phyloP scores from a whole-genome alignment of 2,329 filamentous ascomycete species.

The Sclerotinia trifoliorum region DNA sequence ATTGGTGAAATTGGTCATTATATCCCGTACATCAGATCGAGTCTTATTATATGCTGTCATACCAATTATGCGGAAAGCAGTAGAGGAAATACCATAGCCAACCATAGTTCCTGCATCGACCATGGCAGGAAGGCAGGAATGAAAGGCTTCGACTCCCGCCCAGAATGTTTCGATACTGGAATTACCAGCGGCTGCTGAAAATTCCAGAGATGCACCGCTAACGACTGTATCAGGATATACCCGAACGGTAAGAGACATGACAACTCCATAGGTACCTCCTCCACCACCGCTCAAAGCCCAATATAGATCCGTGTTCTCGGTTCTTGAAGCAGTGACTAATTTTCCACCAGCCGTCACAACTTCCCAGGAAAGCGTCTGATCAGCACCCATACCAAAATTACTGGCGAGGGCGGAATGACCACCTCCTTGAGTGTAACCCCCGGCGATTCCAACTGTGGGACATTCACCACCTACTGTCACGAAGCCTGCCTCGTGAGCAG shows the following conservation, averaged over 20 bases:
- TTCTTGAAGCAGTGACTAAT: conserved; percentile 48
- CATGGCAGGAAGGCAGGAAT: conserved; percentile 46
- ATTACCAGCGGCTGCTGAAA: conserved; percentile 38
- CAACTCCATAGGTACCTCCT: conserved; percentile 57
- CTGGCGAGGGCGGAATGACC: conserved; percentile 56
- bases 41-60: conserved; percentile 50
- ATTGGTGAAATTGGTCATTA: conserved; percentile 49
- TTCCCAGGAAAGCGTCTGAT: conserved; percentile 56
- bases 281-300: conserved; percentile 63
- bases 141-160: conserved; percentile 48
- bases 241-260: conserved; percentile 55
- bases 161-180: conserved; percentile 48
- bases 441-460: conserved; percentile 56
- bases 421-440: conserved; percentile 60
- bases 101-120: conserved; percentile 51
- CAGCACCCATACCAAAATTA: conserved; percentile 57
- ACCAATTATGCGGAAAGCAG: conserved; percentile 48
- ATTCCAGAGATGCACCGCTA: conserved; percentile 47
- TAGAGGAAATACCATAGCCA: conserved; percentile 50
- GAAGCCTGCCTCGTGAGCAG: conserved; percentile 45
- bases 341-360: conserved; percentile 54
- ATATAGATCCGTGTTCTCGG: conserved; percentile 56
- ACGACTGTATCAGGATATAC: conserved; percentile 47
- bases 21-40: conserved; percentile 42
- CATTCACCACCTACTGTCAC: conserved; percentile 54